A percentile compares a stretch with the other conserved stretches of the same genome.
phyloP scores from a whole-genome alignment of 2,329 filamentous ascomycete species.

The Coniella vitis region DNA sequence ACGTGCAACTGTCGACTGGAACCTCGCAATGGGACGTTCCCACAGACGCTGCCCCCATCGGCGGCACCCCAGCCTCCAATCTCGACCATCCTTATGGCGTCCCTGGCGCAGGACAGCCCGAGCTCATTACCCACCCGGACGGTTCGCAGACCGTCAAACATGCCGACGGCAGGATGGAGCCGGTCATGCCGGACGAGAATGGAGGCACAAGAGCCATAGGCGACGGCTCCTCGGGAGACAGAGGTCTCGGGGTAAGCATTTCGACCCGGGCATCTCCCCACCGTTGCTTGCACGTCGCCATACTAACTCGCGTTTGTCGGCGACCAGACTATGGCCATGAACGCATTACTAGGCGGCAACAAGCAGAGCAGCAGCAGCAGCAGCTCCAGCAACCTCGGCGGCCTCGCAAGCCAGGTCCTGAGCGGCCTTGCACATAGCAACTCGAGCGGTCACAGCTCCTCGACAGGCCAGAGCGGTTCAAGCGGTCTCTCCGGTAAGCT shows the following conservation, averaged over 20 bases:
- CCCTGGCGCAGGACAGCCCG: constrained; percentile 32
- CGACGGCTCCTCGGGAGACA: constrained; percentile 48
- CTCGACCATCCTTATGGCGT: constrained; percentile 57
- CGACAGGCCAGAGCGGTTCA: constrained; percentile 20
- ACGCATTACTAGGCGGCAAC: constrained; percentile 42
- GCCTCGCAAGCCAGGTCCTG: constrained; percentile 42
- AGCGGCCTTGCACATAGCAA: constrained; percentile 28
- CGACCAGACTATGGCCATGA: constrained; percentile 52
- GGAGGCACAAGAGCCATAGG: constrained; percentile 21
- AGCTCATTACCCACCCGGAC: constrained; percentile 57
- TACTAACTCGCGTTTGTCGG: constrained; percentile 12
- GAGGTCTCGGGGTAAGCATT: constrained; percentile 57
- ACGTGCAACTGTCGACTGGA: constrained; percentile 65
- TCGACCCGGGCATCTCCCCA: background rate
- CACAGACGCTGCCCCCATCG: constrained; percentile 55
- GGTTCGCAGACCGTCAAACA: constrained; percentile 55
- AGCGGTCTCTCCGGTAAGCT: constrained; percentile 42
- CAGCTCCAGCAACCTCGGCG: constrained; percentile 36
- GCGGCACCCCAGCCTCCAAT: constrained; percentile 50
- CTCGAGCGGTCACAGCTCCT: constrained; percentile 23
- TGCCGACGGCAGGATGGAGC: constrained; percentile 55
- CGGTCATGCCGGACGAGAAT: constrained; percentile 38
- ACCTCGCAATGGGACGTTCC: constrained; percentile 69
- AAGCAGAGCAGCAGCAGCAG: constrained; percentile 33
- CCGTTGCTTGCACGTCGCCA: background rate